Percentiles rank a stretch among this genome's conserved stretches.
Conservation (phyloP, 2,329 filamentous ascomycete species). For the Metarhizium album region DNA sequence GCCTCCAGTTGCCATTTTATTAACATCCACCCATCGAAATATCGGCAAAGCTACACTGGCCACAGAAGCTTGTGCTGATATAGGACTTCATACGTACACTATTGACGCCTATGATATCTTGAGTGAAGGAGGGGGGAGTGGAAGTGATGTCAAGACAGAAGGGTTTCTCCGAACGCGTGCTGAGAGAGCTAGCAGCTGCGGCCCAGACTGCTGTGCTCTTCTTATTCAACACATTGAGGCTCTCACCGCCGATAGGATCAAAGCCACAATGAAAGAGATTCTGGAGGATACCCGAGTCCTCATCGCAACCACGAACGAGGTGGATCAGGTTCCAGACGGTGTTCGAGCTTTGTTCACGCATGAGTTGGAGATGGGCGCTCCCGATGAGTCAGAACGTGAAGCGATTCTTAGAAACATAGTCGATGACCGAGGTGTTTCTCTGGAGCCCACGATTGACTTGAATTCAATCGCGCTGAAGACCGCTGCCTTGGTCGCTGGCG, state of each 20-base stretch:
- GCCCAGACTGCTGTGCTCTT: conserved; percentile 69
- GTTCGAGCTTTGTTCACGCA: conserved; percentile 89
- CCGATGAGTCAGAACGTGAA: conserved; percentile 86
- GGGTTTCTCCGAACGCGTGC: conserved; percentile 79
- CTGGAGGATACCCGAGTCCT: conserved; percentile 70
- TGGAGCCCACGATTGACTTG: conserved; percentile 77
- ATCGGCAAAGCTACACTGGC: conserved; percentile 86
- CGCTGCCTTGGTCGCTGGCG: conserved; percentile 86
- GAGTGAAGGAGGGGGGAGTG: conserved; percentile 73
- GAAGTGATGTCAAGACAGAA: conserved; percentile 88
- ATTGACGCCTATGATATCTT: conserved; percentile 91
- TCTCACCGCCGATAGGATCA: conserved; percentile 82
- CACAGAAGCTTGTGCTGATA: conserved; percentile 67
- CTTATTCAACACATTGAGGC: conserved; percentile 88
- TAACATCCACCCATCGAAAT: conserved; percentile 84
- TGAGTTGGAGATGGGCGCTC: conserved; percentile 85
- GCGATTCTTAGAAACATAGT: conserved; percentile 74
- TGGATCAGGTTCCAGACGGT: conserved; percentile 87
- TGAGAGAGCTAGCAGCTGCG: conserved; percentile 81
- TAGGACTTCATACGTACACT: conserved; percentile 79
- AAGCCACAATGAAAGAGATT: conserved; percentile 73
- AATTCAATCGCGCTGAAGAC: conserved; percentile 85
- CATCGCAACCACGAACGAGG: conserved; percentile 87
- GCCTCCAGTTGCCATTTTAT: conserved; percentile 75
- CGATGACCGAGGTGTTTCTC: conserved; percentile 60